phyloP scores from a whole-genome alignment of 1,284 basidiomycete genomes.

The Heliocybe sulcata region DNA sequence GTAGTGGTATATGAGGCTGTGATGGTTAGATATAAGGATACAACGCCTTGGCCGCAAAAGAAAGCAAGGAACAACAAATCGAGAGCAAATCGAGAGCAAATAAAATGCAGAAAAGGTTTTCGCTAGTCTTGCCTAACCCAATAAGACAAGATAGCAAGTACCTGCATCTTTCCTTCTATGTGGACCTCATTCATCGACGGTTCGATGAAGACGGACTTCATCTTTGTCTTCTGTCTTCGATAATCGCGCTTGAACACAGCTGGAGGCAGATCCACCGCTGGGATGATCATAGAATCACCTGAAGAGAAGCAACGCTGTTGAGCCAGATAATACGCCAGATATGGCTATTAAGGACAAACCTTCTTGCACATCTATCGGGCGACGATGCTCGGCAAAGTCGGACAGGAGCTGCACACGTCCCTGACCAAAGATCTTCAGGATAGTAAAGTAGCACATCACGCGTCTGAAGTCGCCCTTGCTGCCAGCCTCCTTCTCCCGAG shows the following conservation, averaged over 20 bases:
- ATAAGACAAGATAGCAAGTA: slow-evolving; percentile 1
- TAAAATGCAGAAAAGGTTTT: no score
- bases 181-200: background rate
- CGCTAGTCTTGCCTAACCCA: background rate
- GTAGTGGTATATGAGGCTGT: no score
- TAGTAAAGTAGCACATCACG: slow-evolving; percentile 1
- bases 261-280: background rate
- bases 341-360: background rate
- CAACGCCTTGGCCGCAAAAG: background rate
- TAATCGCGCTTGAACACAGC: background rate
- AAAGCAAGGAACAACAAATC: background rate
- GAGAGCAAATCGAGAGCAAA: background rate
- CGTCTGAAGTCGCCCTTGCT: background rate
- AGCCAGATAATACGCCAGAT: background rate
- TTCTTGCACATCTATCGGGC: background rate
- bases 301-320: background rate
- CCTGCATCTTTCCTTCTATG: slow-evolving; percentile 1
- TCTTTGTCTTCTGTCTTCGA: background rate
- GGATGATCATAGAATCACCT: slow-evolving; percentile 1
- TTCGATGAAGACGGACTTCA: background rate
- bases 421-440: slow-evolving; percentile 1
- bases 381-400: background rate
- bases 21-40: background rate
- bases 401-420: background rate
- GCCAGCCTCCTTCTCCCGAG: background rate